Conservation (phyloP, 2,329 filamentous ascomycete species). For the Pseudonectria foliicola region DNA sequence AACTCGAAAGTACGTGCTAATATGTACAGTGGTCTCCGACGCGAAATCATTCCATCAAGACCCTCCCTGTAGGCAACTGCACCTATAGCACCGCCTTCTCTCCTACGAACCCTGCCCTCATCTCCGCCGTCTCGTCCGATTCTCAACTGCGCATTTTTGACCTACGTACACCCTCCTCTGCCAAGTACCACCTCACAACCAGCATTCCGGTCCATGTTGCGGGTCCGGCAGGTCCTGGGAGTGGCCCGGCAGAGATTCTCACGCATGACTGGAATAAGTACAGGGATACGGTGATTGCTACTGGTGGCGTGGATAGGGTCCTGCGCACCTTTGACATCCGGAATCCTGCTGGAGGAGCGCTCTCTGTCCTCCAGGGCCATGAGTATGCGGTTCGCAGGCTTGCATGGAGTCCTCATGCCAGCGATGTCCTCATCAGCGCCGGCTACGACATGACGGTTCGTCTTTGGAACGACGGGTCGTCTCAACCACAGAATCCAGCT, state of each 20-base stretch:
- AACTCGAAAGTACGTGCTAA: conserved; percentile 2
- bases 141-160: conserved; percentile 88
- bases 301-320: conserved; percentile 78
- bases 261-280: conserved; percentile 99
- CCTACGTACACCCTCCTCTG: conserved; percentile 75
- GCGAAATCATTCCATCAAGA: conserved; percentile 65
- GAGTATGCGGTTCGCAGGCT: conserved; percentile 83
- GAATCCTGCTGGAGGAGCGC: conserved; percentile 63
- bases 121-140: conserved; percentile 85
- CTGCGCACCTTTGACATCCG: conserved; percentile 90
- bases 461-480: conserved; percentile 74
- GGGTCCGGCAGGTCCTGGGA: conserved; percentile 20
- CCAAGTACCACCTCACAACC: conserved; percentile 78
- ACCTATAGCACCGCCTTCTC: conserved; percentile 91
- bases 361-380: conserved; percentile 72
- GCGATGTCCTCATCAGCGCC: conserved; percentile 76
- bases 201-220: conserved; percentile 77
- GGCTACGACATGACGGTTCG: conserved; percentile 98
- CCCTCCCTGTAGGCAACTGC: conserved; percentile 85
- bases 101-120: conserved; percentile 75
- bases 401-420: conserved; percentile 90
- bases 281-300: conserved; percentile 73
- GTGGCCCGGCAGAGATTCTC: conserved; percentile 71
- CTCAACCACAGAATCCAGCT: conserved; percentile 29
- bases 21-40: conserved; percentile 70